phyloP scores from a whole-genome alignment of 129 eudicot genomes.

The Escallonia herrerae region DNA sequence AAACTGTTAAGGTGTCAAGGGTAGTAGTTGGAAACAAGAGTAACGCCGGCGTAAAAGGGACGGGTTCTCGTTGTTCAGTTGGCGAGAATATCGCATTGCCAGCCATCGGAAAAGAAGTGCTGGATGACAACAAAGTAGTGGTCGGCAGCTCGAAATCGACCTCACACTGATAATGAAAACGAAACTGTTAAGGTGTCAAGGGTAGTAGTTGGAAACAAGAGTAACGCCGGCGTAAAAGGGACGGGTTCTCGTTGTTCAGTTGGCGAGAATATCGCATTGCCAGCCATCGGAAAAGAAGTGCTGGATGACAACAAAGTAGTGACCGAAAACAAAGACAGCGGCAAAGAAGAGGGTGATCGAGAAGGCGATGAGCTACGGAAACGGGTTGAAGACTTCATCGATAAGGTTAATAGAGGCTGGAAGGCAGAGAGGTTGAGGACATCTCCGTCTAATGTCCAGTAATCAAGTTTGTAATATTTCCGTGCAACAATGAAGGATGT shows the following conservation, averaged over 20 bases:
- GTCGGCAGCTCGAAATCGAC: too few species aligned
- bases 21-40: too few species aligned
- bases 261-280: slow-evolving; percentile 9
- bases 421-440: slow-evolving; percentile 31
- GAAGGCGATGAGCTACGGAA: slow-evolving; percentile 59
- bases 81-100: slow-evolving; percentile 11
- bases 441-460: neutral
- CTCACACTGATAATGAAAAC: slow-evolving; percentile 1
- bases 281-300: neutral
- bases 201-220: too few species aligned
- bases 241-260: neutral
- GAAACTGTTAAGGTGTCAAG: neutral
- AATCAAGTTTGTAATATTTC: neutral
- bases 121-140: neutral
- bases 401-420: slow-evolving; percentile 58
- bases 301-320: neutral
- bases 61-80: neutral
- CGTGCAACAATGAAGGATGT: neutral
- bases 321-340: slow-evolving; percentile 10
- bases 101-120: neutral
- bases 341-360: slow-evolving; percentile 11
- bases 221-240: neutral
- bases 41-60: neutral
- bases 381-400: slow-evolving; percentile 70
- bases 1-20: neutral